Evolutionary conservation across 441 rosid genomes (phyloP), one percentile per base, ranked within the genome.

Genomic region (Rhodomyrtus psidioides): DNA sequence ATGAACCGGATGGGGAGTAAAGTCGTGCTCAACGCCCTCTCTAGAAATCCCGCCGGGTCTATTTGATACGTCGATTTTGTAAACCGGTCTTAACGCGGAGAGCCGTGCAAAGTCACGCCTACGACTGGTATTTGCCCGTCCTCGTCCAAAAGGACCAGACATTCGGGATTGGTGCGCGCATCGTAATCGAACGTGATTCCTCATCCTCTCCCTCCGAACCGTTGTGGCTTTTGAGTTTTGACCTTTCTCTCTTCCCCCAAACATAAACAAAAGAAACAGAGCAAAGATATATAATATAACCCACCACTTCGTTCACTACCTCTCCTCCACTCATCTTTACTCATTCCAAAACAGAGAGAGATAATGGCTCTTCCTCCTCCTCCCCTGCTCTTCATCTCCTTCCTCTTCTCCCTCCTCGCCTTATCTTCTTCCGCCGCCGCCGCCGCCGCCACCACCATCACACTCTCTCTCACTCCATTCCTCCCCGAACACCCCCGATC

Each of bases 391-490:
- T n/a, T 39, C 87, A 1, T 84, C 60, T 19, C 76, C 65, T 44
- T 81, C 70, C 83, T 81, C 85, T 39, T 62, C 82, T 34, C 81
- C 85, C 53, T 60, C 87, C 51, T 79, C 56, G 12, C 82, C 87
- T 4, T 84, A 34, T 27, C 83, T 56, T 30, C 83, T 56, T 4
- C 86, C 27, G 85, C 90, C 53, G 88, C 82, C 27, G 85, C 90
- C 53, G 87, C 82, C 39, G 83, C 90, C 75, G 21, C 90, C 82
- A 24, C 88, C 88, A 89, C 92, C 76, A 86, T 92, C 84, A 91
- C 87, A 51, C 28, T 93, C 55, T 92, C 94, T 59, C 92, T 92
- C 84, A 84, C 92, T 42, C 91, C 90, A 6, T 30, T 91, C 79
- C 82, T 91, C 51, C 58, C 49, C 55, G 46, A 26, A 19, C 82